Evolutionary conservation across 192 early-diverging fungal species (phyloP), one percentile per base, ranked within the genome.

Genomic region (Mortierella hygrophila): DNA sequence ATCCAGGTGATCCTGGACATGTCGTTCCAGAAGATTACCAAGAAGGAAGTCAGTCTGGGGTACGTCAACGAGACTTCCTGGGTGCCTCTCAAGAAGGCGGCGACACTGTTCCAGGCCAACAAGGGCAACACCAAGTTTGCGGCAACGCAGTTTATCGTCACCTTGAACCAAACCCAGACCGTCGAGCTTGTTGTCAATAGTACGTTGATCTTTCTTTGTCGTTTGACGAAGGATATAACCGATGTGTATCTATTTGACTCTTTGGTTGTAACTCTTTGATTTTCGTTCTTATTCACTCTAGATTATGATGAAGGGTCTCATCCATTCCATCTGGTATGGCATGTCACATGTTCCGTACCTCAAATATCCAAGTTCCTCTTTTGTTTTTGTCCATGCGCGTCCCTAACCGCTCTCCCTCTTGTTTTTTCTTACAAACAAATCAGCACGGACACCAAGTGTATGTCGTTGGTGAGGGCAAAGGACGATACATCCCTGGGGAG

Each of bases 371-470:
- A 46, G 11, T 11, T 15, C 13, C 44, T 46, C 49, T 3, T 20
- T 52, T 52, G 1, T 52, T 52, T 52, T n/a, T 35, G 41, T 47
- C 32, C 46, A 37, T 57, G 26, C 21, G 11, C 26, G 9, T 16
- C 35, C 60, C 29, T 29, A 65, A 26, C 60, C n/a, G 23, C 8
- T 60, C 20, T 68, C 20, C 32, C 32, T 41, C 52, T 49, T 47
- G 21, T 26, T 60, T 46, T 37, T 6, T 57, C 47, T 8, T 26
- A 29, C 21, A 32, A 57, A 40, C 29, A 54, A 44, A 57, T 32
- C 23, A 85, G 82, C 89, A 90, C n/a, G 89, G 89, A 16, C 89
- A 90, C 38, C 13, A 13, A 11, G 86, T 90, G 52, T 81, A 79
- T 16, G 65, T 90, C 23, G 52, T 90, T 10, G 79, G 74, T 6